A percentile compares a stretch with the other conserved stretches of the same genome.
phyloP scores from a whole-genome alignment of 192 early-diverging fungal species.

The Geranomyces michiganensis region DNA sequence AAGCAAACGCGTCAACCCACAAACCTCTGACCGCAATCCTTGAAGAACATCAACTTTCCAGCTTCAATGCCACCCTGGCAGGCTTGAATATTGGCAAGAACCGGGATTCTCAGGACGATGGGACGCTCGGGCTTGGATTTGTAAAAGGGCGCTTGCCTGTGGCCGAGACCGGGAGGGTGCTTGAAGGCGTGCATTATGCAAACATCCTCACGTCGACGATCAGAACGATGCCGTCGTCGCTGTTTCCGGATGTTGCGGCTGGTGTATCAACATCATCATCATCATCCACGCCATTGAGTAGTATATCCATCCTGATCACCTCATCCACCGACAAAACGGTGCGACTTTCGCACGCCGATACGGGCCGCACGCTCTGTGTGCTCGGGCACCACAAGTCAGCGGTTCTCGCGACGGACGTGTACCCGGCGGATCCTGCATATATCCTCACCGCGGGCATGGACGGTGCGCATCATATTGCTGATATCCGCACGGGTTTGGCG shows the following conservation, averaged over 20 bases:
- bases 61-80: slow-evolving; percentile 9
- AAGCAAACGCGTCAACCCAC: slow-evolving; percentile 5
- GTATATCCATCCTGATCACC: slow-evolving; percentile 48
- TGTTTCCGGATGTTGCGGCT: slow-evolving; percentile 23
- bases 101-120: slow-evolving; percentile 28
- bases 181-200: slow-evolving; percentile 52
- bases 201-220: slow-evolving; percentile 62
- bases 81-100: not conserved
- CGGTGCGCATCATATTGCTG: slow-evolving; percentile 36
- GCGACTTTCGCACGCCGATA: slow-evolving; percentile 50
- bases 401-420: slow-evolving; percentile 65
- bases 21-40: slow-evolving; percentile 51
- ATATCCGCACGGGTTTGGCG: slow-evolving; percentile 30
- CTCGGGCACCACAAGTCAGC: slow-evolving; percentile 61
- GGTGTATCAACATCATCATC: too few relatives aligned
- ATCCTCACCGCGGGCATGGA: slow-evolving; percentile 40
- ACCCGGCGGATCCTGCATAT: slow-evolving; percentile 47
- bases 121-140: slow-evolving; percentile 39
- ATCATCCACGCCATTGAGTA: slow-evolving; percentile 34
- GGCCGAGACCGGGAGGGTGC: slow-evolving; percentile 22
- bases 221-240: slow-evolving; percentile 27
- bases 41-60: slow-evolving; percentile 35
- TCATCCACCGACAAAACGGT: slow-evolving; percentile 67
- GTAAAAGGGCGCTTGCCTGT: slow-evolving; percentile 41
- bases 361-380: slow-evolving; percentile 41